phyloP scores from a whole-genome alignment of 805 yeast species.

The Suhomyces vadensis region DNA sequence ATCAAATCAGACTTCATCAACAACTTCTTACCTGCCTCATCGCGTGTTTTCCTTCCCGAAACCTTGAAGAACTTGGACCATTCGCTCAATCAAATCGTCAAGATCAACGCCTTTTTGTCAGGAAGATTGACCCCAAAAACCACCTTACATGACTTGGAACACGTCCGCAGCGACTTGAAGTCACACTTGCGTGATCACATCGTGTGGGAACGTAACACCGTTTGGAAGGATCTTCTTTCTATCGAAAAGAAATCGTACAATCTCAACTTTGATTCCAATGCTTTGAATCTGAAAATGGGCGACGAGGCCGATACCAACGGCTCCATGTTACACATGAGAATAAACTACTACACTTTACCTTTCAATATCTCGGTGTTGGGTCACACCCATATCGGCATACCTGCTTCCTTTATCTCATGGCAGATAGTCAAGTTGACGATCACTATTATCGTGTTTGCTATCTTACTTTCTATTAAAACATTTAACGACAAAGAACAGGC shows the following conservation, averaged over 20 bases:
- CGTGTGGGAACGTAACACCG: slow-evolving; percentile 96
- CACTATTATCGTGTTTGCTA: slow-evolving; percentile 52
- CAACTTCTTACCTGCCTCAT: slow-evolving; percentile 43
- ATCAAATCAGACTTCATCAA: slow-evolving; percentile 60
- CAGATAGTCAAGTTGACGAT: slow-evolving; percentile 50
- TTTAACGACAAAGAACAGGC: slow-evolving; percentile 65
- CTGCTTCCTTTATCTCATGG: slow-evolving; percentile 48
- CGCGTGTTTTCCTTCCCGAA: slow-evolving; percentile 55
- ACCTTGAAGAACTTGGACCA: slow-evolving; percentile 41
- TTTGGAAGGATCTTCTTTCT: slow-evolving; percentile 96
- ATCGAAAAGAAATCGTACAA: slow-evolving; percentile 41
- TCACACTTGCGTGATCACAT: slow-evolving; percentile 81
- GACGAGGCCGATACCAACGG: slow-evolving; percentile 19
- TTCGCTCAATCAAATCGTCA: slow-evolving; percentile 53
- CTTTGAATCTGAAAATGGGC: slow-evolving; percentile 24
- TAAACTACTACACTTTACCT: slow-evolving; percentile 23
- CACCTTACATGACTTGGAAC: slow-evolving; percentile 49
- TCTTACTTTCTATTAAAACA: slow-evolving; percentile 55
- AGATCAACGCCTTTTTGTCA: slow-evolving; percentile 51
- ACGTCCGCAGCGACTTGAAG: slow-evolving; percentile 47
- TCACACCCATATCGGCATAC: slow-evolving; percentile 31
- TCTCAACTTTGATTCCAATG: slow-evolving; percentile 23
- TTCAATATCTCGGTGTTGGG: slow-evolving; percentile 14
- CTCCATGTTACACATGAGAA: slow-evolving; percentile 22
- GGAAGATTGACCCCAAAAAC: slow-evolving; percentile 41